Evolutionary conservation across 768 basidiomycete species (phyloP).

Genomic region (Sarcodon aspratus): DNA sequence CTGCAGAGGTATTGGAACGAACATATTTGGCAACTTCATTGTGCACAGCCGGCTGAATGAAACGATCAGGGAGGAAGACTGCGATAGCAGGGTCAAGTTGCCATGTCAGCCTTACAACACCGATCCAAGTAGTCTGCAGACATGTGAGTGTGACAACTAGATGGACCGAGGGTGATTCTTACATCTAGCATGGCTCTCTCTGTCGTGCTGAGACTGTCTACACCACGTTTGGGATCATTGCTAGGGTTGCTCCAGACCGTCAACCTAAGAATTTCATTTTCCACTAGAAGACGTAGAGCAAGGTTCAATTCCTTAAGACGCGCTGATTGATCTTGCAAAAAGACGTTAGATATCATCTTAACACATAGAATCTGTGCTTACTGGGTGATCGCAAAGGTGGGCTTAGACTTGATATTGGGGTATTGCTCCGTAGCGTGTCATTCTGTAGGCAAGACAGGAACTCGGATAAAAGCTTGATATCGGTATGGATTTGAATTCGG

Average conservation of each 20-base stretch:
- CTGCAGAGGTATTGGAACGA: slow-evolving; percentile 56
- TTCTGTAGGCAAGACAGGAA: slow-evolving; percentile 68
- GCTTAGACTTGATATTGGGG: slow-evolving; percentile 51
- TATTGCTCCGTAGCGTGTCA: slow-evolving; percentile 53
- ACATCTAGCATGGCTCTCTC: slow-evolving; percentile 60
- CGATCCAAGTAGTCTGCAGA: slow-evolving; percentile 50
- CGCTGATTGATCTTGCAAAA: slow-evolving; percentile 20
- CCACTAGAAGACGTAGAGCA: slow-evolving; percentile 74
- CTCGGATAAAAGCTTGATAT: slow-evolving; percentile 79
- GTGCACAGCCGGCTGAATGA: slow-evolving; percentile 55
- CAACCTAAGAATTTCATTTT: slow-evolving; percentile 82
- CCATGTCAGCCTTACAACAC: slow-evolving; percentile 70
- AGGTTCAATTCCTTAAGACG: slow-evolving; percentile 49
- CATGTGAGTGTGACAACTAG: background rate
- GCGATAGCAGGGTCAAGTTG: slow-evolving; percentile 73
- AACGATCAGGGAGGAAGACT: slow-evolving; percentile 78
- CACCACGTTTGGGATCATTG: slow-evolving; percentile 61
- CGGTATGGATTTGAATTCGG: slow-evolving; percentile 80
- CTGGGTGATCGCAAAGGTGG: slow-evolving; percentile 9
- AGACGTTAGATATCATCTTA: too few species aligned
- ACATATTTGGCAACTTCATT: slow-evolving; percentile 71
- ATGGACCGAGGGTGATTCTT: slow-evolving; percentile 9
- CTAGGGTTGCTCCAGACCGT: slow-evolving; percentile 86
- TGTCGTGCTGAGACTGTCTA: slow-evolving; percentile 41
- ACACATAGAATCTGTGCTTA: too few species aligned